These are phyloP conservation scores for Geotrichum carabidarum DNA, from an alignment of 1,139 yeast genomes.

Conservation along the genomic window DNA sequence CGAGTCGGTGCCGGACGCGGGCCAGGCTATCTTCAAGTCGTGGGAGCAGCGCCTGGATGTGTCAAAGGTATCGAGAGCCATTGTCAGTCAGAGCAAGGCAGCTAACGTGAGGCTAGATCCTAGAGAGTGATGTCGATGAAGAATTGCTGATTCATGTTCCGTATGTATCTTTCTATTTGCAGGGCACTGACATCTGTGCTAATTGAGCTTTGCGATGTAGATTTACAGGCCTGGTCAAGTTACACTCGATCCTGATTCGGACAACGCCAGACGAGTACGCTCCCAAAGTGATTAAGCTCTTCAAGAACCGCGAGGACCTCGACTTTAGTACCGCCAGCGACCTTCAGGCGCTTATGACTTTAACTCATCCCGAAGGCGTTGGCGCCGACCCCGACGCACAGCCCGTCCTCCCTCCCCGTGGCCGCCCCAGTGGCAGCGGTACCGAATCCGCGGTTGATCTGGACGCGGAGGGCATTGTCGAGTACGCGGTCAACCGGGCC, in stretches of 20 bases:
- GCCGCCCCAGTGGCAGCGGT: no score
- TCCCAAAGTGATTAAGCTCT: constrained; percentile 64
- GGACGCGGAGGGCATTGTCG: constrained; percentile 59
- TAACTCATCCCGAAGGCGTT: constrained; percentile 60
- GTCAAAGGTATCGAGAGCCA: constrained; percentile 36
- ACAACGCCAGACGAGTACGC: constrained; percentile 58
- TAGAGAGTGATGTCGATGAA: constrained; percentile 76
- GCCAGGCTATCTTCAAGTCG: constrained; percentile 43
- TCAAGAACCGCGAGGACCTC: constrained; percentile 61
- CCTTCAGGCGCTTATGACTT: constrained; percentile 47
- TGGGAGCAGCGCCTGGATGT: constrained; percentile 47
- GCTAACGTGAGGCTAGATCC: constrained; percentile 33
- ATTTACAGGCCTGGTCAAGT: constrained; percentile 68
- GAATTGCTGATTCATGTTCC: constrained; percentile 76
- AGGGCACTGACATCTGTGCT: not conserved
- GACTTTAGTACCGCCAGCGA: constrained; percentile 64
- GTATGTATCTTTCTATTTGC: constrained; percentile 11
- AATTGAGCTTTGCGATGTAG: not conserved
- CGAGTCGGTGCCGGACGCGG: constrained; percentile 49
- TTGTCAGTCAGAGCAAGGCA: no score
- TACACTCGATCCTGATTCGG: constrained; percentile 67
- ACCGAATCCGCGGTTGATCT: constrained; percentile 28
- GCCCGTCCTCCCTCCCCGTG: constrained; percentile 12
- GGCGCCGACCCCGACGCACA: constrained; percentile 33
- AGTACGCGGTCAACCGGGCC: constrained; percentile 75